phyloP scores from a whole-genome alignment of 179 eudicot species.

The Vitellaria paradoxa region DNA sequence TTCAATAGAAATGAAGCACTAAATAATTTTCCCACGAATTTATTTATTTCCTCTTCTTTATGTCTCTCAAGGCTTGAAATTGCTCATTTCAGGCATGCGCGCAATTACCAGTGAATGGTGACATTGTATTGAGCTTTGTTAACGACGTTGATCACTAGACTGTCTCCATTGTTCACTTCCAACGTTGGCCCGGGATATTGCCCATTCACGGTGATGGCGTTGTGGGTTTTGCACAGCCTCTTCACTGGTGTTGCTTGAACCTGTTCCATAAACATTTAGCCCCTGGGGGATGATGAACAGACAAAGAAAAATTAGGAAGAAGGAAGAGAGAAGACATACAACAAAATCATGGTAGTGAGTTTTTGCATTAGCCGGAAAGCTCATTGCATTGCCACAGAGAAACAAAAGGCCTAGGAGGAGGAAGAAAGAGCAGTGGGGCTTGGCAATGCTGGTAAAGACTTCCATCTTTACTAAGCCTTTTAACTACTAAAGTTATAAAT shows the following conservation, averaged over 20 bases:
- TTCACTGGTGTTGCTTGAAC: slow-evolving; percentile 79
- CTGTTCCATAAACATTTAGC: slow-evolving; percentile 25
- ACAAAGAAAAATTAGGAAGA: not conserved
- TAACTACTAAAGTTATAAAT: not conserved
- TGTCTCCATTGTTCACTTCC: slow-evolving; percentile 73
- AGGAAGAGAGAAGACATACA: slow-evolving; percentile 18
- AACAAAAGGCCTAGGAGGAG: slow-evolving; percentile 24
- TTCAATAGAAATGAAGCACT: too few relatives aligned
- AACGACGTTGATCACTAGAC: slow-evolving; percentile 58
- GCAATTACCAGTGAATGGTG: slow-evolving; percentile 79
- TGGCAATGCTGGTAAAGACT: slow-evolving; percentile 14
- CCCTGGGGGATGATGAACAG: not conserved
- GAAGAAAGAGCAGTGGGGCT: slow-evolving; percentile 6
- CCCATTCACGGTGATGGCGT: slow-evolving; percentile 71
- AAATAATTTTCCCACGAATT: too few relatives aligned
- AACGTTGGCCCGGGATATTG: slow-evolving; percentile 79
- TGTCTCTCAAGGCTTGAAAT: too few relatives aligned
- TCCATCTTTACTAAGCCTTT: slow-evolving; percentile 10
- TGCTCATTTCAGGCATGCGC: too few relatives aligned
- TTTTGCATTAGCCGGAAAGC: slow-evolving; percentile 14
- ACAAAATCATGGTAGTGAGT: slow-evolving; percentile 36
- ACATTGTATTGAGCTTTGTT: slow-evolving; percentile 76
- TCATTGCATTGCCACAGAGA: slow-evolving; percentile 26
- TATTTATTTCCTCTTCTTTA: too few relatives aligned
- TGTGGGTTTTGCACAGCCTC: slow-evolving; percentile 79